phyloP scores from a whole-genome alignment of 371 early-diverging fungal genomes.

The Nematocida sp. region DNA sequence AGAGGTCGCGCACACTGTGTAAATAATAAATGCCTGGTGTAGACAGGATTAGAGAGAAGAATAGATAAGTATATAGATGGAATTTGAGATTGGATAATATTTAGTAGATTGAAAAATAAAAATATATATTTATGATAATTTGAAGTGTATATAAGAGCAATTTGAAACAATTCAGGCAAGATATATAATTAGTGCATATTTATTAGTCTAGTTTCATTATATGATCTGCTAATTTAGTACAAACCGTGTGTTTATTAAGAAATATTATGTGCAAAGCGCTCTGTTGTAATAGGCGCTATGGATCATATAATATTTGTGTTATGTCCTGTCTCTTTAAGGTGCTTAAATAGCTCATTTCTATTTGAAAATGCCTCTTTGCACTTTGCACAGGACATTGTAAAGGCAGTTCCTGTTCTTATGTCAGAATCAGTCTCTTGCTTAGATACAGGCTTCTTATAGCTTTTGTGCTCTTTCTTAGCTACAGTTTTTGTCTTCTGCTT shows the following conservation, averaged over 20 bases:
- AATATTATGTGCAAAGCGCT: too few relatives aligned
- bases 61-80: too few relatives aligned
- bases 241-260: too few relatives aligned
- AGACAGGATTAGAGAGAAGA: too few relatives aligned
- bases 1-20: neutral
- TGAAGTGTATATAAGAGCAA: too few relatives aligned
- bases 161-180: neutral
- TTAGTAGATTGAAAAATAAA: too few relatives aligned
- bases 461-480: neutral
- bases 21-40: too few relatives aligned
- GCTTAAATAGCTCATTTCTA: conserved; percentile 47
- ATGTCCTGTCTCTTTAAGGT: conserved; percentile 50
- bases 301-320: neutral
- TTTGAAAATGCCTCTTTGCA: conserved; percentile 45
- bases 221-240: too few relatives aligned
- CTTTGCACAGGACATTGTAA: conserved; percentile 57
- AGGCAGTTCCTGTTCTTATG: conserved; percentile 35
- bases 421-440: neutral
- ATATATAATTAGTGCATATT: neutral
- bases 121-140: too few relatives aligned
- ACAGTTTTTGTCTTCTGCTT: neutral
- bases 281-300: neutral
- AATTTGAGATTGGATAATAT: too few relatives aligned
- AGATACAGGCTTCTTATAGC: neutral
- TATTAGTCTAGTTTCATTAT: neutral